Base-by-base conservation (phyloP, 805 yeast species). In the Myxozyma kluyveri region DNA sequence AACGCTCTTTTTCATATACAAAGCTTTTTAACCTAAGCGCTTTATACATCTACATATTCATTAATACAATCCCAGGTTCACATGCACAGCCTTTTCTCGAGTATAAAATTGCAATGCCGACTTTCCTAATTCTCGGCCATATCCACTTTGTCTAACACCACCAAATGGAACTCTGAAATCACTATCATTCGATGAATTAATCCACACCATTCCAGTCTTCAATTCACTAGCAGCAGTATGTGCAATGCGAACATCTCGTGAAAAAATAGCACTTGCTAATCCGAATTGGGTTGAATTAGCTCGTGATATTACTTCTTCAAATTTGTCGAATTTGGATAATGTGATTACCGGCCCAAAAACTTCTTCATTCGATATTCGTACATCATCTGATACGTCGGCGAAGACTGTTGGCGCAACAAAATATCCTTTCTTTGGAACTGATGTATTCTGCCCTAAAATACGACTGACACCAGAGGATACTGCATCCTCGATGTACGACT, bases 121-220 rank as follows among this genome's bases (percentile, higher is more conserved):
- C 56, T 78, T 79, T 65, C 96, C 96, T 78, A 89, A 82, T 76
- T 91, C 96, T 71, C 95, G 81, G 67, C 98, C 97, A 57, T 85
- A 75, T 71, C 98, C 98, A 52, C 93, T 83, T 77, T 83, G 82
- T 70, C 88, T 88, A 75, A 77, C 86, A 42, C 96, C 96, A 64
- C 96, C 96, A 70, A 90, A 90, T 65, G 96, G 96, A 70, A 90
- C 85, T 69, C 79, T 76, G 65, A 77, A 84, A 71, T 89, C 89
- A 78, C 88, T 84, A 67, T 87, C 84, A 63, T 84, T 83, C 47
- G 83, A 81, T 12, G 83, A 75, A 69, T 84, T 84, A 63, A 84
- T 71, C 80, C 85, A 84, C 24, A 84, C 81, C 46, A 79, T 78
- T 23, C 91, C 91, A 3, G 86, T 81, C 60, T 80, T 77, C 50